phyloP scores from a whole-genome alignment of 768 basidiomycete species.

The Tulasnella sp. region DNA sequence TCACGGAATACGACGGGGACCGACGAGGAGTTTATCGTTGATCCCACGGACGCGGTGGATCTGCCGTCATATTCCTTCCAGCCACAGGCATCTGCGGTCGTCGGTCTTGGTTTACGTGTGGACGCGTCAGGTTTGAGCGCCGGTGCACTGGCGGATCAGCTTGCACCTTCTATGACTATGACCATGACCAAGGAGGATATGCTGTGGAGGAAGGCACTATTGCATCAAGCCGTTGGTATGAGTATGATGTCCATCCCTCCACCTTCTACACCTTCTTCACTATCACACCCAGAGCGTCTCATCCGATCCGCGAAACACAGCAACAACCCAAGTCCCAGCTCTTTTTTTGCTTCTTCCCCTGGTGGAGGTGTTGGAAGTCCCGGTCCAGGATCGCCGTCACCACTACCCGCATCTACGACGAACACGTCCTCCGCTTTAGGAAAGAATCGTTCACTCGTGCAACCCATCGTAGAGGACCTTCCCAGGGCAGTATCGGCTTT shows the following conservation, averaged over 20 bases:
- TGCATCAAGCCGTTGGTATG: slow-evolving; percentile 65
- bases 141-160: slow-evolving; percentile 15
- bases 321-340: neutral
- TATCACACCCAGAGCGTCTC: neutral
- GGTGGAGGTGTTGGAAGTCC: neutral
- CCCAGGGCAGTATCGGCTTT: neutral
- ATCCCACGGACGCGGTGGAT: slow-evolving; percentile 77
- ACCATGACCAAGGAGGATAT: slow-evolving; percentile 37
- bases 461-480: slow-evolving; percentile 10
- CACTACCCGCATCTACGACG: neutral
- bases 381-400: neutral
- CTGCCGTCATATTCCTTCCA: slow-evolving; percentile 38
- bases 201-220: slow-evolving; percentile 61
- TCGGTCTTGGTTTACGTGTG: slow-evolving; percentile 9
- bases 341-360: slow-evolving; percentile 9
- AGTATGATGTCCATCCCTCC: slow-evolving; percentile 20
- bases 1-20: neutral
- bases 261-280: slow-evolving; percentile 1
- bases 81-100: slow-evolving; percentile 16
- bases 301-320: neutral
- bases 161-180: slow-evolving; percentile 12
- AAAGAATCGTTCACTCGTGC: neutral
- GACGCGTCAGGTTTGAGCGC: slow-evolving; percentile 15
- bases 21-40: slow-evolving; percentile 39
- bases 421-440: neutral